Base-by-base conservation (phyloP, 1,284 basidiomycete species). In the Mrakiaceae sp. region DNA sequence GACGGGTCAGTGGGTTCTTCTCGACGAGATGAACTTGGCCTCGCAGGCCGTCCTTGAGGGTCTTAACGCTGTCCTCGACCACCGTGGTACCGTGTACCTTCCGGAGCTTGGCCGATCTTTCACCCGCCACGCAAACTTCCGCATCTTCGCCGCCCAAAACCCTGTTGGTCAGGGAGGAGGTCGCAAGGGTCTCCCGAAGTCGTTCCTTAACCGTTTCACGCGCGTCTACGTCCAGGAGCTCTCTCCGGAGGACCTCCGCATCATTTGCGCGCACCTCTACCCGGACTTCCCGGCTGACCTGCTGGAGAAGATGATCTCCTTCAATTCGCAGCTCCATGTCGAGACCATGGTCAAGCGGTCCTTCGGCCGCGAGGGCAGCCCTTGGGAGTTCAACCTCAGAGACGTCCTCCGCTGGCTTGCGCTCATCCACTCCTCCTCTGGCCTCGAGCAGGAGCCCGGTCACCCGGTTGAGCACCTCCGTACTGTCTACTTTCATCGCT, bases 301-400 rank as follows among this genome's bases (percentile, higher is more conserved):
- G 6, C 78, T 97, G 39, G 79, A 81, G 58, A 78, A 78, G 53
- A 97, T 98, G 90, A 90, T 98, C 66, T 71, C 79, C 0, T 98
- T 89, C 80, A 98, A 94, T 73, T 78, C 81, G 67, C 77, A 78
- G 8, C 79, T 98, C 61, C 85, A 87, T 66, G 80, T 86, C 27
- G 85, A 87, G 69, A 84, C 88, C 3, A 84, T 84, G 70, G 74
- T 84, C 44, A 82, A 83, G 64, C 82, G 84, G 44, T 71, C 80
- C 1, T 92, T 98, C 72, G 94, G 84, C 5, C 82, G 85, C 56
- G 84, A 88, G 67, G 96, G 96, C 8, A 82, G 84, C 61, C 96
- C 96, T 1, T 99, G 96, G 96, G 96, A 99, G 74, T 98, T 99
- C 80, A 99, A 99, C 73, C 80, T 99, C 62, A 88, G 96, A 50